These are phyloP conservation scores for Prunus armeniaca DNA, from an alignment of 306 rosid species.

Conservation along the genomic window DNA sequence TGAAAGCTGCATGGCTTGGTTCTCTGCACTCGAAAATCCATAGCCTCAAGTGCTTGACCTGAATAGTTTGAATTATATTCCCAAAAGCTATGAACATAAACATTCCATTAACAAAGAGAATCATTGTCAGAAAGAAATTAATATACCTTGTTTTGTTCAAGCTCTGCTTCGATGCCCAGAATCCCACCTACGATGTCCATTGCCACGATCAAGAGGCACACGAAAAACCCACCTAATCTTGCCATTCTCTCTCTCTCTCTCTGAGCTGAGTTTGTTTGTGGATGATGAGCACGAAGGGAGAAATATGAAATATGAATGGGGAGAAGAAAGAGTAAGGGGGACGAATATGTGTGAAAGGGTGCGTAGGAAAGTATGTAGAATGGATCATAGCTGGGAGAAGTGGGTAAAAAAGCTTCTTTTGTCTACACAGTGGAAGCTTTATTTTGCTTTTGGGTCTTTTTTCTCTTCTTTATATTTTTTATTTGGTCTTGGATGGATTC, in stretches of 20 bases:
- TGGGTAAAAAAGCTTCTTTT: constrained; percentile 29
- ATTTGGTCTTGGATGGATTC: constrained; percentile 45
- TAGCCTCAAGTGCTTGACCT: constrained; percentile 76
- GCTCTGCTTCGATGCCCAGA: constrained; percentile 87
- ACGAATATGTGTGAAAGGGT: background rate
- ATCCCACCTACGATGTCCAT: constrained; percentile 87
- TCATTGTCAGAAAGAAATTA: no score
- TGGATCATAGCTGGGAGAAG: constrained; percentile 12
- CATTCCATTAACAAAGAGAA: no score
- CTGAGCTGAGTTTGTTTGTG: constrained; percentile 6
- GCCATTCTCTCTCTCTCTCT: constrained; percentile 41
- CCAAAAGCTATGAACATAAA: background rate
- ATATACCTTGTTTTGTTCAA: constrained; percentile 80
- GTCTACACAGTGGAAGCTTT: constrained; percentile 16
- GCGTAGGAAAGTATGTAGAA: constrained; percentile 1
- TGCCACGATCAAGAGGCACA: constrained; percentile 63
- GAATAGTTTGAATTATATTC: background rate
- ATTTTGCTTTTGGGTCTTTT: constrained; percentile 29
- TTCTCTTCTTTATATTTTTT: constrained; percentile 10
- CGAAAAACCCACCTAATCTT: constrained; percentile 49
- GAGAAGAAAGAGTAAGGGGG: background rate
- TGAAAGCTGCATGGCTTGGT: constrained; percentile 82
- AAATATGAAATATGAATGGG: background rate
- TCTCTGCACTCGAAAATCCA: constrained; percentile 96
- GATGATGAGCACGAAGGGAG: constrained; percentile 2